A percentile compares a stretch with the other conserved stretches of the same genome.
Conservation (phyloP, 129 eudicot genomes). For the Heracleum sosnowskyi region DNA sequence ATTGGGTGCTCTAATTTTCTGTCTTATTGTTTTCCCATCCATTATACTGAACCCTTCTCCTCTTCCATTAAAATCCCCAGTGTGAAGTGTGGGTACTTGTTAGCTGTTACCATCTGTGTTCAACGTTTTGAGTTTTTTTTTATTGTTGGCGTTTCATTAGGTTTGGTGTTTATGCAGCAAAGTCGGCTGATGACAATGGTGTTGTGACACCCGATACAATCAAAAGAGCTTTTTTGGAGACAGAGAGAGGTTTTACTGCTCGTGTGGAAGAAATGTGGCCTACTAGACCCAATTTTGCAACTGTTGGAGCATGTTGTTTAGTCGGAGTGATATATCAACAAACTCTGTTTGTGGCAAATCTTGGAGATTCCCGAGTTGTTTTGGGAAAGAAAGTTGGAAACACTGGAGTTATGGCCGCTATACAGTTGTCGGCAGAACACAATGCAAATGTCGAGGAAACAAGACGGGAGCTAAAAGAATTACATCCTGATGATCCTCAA, state of each 20-base stretch:
- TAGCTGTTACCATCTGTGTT: constrained; percentile 6
- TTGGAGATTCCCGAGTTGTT: constrained; percentile 73
- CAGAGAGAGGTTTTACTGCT: constrained; percentile 52
- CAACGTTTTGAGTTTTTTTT: constrained; percentile 11
- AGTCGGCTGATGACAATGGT: constrained; percentile 37
- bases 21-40: not conserved
- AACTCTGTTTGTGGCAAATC: constrained; percentile 60
- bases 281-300: constrained; percentile 44
- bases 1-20: no score
- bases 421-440: constrained; percentile 62
- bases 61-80: not conserved
- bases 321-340: constrained; percentile 63
- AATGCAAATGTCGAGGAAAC: constrained; percentile 62
- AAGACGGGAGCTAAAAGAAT: constrained; percentile 41
- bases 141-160: constrained; percentile 28
- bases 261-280: constrained; percentile 43
- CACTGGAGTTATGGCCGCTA: constrained; percentile 50
- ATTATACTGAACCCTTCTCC: not conserved
- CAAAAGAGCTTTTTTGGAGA: constrained; percentile 42
- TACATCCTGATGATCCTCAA: constrained; percentile 64
- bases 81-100: no score
- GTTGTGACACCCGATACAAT: constrained; percentile 52
- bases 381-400: constrained; percentile 48
- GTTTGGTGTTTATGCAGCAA: constrained; percentile 54
- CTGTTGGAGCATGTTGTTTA: constrained; percentile 67